Percentiles rank a stretch among this genome's conserved stretches.
phyloP scores from a whole-genome alignment of 164 flowering plant genomes.

The Cinnamomum micranthum region DNA sequence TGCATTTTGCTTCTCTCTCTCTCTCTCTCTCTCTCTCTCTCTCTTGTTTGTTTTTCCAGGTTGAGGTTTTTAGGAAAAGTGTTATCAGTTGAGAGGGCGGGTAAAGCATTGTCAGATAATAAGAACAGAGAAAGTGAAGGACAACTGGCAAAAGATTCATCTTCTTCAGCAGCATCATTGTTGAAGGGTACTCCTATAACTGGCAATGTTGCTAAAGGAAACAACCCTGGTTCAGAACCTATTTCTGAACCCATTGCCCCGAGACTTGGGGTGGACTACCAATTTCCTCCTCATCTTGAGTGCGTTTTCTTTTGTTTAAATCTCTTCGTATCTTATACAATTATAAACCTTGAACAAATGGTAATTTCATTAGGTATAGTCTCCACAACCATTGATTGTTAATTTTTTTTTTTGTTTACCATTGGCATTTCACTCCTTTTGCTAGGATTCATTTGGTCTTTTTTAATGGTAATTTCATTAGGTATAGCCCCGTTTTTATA shows the following conservation, averaged over 20 bases:
- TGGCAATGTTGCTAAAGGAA: constrained; percentile 24
- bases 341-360: too few relatives aligned
- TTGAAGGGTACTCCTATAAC: constrained; percentile 21
- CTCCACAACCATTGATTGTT: not conserved
- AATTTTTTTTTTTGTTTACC: too few relatives aligned
- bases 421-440: too few relatives aligned
- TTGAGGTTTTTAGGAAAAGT: constrained; percentile 92
- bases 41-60: constrained; percentile 36
- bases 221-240: constrained; percentile 22
- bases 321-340: not conserved
- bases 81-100: constrained; percentile 66
- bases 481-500: constrained; percentile 97
- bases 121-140: constrained; percentile 27
- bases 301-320: constrained; percentile 29
- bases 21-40: too few relatives aligned
- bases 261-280: constrained; percentile 85
- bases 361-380: not conserved
- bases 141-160: constrained; percentile 24
- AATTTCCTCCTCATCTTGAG: constrained; percentile 97
- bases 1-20: not conserved
- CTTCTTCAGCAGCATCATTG: constrained; percentile 18
- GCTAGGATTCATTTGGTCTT: too few relatives aligned
- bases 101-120: constrained; percentile 22
- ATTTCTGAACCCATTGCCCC: constrained; percentile 74
- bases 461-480: constrained; percentile 12